Evolutionary conservation across 2,329 filamentous ascomycete genomes (phyloP).

Genomic region (Clarireedia monteithiana): DNA sequence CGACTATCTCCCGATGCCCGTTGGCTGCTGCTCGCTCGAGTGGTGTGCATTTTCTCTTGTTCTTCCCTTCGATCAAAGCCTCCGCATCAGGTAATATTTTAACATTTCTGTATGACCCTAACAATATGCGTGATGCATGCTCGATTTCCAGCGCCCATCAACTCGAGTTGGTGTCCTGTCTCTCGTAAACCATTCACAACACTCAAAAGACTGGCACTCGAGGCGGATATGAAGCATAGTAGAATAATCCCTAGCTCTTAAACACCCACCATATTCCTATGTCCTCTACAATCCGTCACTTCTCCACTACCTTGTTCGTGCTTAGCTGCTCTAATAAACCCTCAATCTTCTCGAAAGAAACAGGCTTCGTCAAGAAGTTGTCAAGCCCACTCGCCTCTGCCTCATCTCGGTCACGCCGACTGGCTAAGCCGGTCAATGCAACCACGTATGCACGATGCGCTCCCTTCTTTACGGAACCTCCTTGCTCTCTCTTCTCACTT

Average conservation of each 20-base stretch:
- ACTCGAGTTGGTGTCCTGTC: conserved; percentile 4
- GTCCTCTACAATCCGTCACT: no score
- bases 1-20: conserved; percentile 24
- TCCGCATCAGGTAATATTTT: conserved; percentile 12
- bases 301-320: conserved; percentile 3
- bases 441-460: conserved; percentile 35
- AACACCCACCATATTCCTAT: no score
- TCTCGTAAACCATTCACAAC: conserved; percentile 8
- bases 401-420: conserved; percentile 38
- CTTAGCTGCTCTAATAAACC: conserved; percentile 15
- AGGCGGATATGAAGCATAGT: not conserved
- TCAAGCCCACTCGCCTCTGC: conserved; percentile 46
- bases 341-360: conserved; percentile 25
- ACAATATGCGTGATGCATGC: conserved; percentile 11
- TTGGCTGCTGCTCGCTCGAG: conserved; percentile 11
- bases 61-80: conserved; percentile 10
- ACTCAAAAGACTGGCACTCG: conserved; percentile 4
- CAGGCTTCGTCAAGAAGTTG: conserved; percentile 45
- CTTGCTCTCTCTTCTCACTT: not conserved
- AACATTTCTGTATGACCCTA: conserved; percentile 10
- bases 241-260: no score
- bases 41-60: conserved; percentile 5
- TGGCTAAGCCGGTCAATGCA: conserved; percentile 44
- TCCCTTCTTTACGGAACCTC: not conserved
- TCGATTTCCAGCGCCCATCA: conserved; percentile 4